A percentile compares a stretch with the other conserved stretches of the same genome.
Evolutionary conservation across 169 alveolate genomes (phyloP).

Genomic region (Theileria orientalis): DNA sequence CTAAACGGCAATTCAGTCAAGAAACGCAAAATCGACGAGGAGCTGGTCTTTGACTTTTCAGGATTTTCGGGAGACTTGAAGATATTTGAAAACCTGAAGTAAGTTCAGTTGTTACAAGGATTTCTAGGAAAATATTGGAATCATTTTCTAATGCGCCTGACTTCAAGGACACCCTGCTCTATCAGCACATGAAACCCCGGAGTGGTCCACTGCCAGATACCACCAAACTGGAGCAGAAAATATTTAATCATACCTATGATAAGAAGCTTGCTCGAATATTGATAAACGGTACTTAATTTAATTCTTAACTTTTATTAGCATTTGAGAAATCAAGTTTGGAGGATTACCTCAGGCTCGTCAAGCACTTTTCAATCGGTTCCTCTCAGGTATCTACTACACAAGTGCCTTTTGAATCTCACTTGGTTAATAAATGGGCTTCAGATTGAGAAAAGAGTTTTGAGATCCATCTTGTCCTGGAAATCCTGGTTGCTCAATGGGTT

Average conservation of each 20-base stretch:
- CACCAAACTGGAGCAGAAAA: conserved; percentile 16
- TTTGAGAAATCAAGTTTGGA: conserved; percentile 30
- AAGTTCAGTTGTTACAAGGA: background rate
- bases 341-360: conserved; percentile 11
- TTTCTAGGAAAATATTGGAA: conserved; percentile 20
- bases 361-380: background rate
- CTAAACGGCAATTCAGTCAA: too few species aligned
- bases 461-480: conserved; percentile 32
- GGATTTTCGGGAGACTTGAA: background rate
- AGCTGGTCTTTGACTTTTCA: background rate
- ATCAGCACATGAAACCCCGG: conserved; percentile 41
- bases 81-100: conserved; percentile 8
- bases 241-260: conserved; percentile 3
- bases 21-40: background rate
- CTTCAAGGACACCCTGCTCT: conserved; percentile 22
- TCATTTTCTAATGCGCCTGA: background rate
- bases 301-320: conserved; percentile 3
- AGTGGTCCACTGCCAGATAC: conserved; percentile 15
- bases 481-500: conserved; percentile 61
- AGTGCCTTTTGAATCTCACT: background rate
- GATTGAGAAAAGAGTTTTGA: background rate
- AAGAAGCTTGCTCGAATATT: background rate
- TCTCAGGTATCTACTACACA: background rate
- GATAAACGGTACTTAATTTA: background rate
- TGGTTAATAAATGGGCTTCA: background rate